Conservation (phyloP, 2,329 filamentous ascomycete species). For the Aspergillus tamarii region DNA sequence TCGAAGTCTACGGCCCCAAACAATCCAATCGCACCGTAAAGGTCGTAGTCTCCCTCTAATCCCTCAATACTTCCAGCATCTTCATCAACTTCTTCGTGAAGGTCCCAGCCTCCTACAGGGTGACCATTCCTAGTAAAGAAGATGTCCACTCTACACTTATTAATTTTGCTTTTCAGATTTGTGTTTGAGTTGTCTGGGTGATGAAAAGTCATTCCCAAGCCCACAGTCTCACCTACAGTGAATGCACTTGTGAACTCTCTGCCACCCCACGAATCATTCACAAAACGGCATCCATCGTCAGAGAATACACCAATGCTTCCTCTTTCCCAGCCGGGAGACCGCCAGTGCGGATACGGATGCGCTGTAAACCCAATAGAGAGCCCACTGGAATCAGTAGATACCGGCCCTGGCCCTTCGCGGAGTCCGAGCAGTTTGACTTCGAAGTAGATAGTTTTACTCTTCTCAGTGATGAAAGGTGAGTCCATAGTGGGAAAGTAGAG, state of each 20-base stretch:
- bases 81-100: constrained; percentile 62
- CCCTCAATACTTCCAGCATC: constrained; percentile 63
- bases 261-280: constrained; percentile 65
- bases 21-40: constrained; percentile 63
- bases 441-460: constrained; percentile 61
- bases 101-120: constrained; percentile 57
- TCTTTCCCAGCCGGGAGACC: constrained; percentile 66
- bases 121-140: constrained; percentile 64
- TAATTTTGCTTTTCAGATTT: constrained; percentile 29
- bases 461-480: constrained; percentile 51
- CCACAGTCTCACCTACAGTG: constrained; percentile 57
- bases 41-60: constrained; percentile 69
- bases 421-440: constrained; percentile 58
- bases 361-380: constrained; percentile 64
- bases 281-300: constrained; percentile 65
- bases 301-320: constrained; percentile 64
- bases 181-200: constrained; percentile 41
- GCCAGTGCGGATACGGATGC: constrained; percentile 64
- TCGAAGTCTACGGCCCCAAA: constrained; percentile 67
- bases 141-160: constrained; percentile 50
- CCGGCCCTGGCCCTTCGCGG: constrained; percentile 37
- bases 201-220: constrained; percentile 60
- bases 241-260: constrained; percentile 60
- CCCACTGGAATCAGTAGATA: constrained; percentile 49
- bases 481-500: constrained; percentile 58